Evolutionary conservation across 768 basidiomycete genomes (phyloP).

Genomic region (Exidia glandulosa): DNA sequence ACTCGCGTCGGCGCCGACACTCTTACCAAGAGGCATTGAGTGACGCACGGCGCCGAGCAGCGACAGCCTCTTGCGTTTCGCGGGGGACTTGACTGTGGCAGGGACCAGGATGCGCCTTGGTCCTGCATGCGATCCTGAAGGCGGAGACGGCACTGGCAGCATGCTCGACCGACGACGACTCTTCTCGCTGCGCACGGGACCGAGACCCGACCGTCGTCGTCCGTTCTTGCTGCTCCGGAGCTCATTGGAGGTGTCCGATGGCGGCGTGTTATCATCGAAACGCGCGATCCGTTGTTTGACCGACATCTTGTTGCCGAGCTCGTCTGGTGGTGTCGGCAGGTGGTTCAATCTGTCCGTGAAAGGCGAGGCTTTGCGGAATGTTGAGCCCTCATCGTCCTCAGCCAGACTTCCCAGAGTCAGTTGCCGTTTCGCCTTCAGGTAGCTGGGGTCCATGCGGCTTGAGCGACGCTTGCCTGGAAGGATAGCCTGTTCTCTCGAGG

Average conservation of each 20-base stretch:
- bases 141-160: conserved; percentile 59
- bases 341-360: conserved; percentile 61
- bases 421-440: conserved; percentile 40
- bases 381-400: conserved; percentile 59
- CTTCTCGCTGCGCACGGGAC: conserved; percentile 66
- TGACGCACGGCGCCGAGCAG: not conserved
- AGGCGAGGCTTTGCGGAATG: conserved; percentile 21
- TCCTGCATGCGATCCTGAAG: conserved; percentile 12
- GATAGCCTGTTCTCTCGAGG: not conserved
- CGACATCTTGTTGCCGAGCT: conserved; percentile 14
- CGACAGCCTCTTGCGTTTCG: conserved; percentile 7
- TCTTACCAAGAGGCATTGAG: not conserved
- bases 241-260: conserved; percentile 38
- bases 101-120: conserved; percentile 3
- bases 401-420: conserved; percentile 50
- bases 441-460: conserved; percentile 58
- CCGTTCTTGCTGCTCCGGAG: conserved; percentile 25
- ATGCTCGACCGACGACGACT: conserved; percentile 65
- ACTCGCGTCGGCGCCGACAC: not conserved
- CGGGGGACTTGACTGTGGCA: conserved; percentile 4
- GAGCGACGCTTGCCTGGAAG: conserved; percentile 34
- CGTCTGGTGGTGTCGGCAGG: conserved; percentile 18
- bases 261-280: conserved; percentile 27
- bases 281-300: conserved; percentile 10
- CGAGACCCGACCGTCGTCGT: conserved; percentile 63